Conservation (phyloP, 2,329 filamentous ascomycete species). For the Xylaria arbuscula region DNA sequence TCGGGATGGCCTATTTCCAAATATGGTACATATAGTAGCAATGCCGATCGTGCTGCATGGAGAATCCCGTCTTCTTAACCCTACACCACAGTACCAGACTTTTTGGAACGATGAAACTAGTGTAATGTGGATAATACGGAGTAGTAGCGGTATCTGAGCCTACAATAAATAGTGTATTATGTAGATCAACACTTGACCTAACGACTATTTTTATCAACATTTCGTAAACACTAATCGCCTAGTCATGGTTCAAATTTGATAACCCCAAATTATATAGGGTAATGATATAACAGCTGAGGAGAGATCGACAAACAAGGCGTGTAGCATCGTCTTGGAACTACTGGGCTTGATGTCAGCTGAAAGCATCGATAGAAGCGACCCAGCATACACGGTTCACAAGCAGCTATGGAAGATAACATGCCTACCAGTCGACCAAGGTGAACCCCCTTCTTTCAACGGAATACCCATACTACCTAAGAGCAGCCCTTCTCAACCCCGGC, state of each 20-base stretch:
- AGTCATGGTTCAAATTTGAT: background rate
- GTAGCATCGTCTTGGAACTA: background rate
- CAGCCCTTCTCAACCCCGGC: slow-evolving; percentile 12
- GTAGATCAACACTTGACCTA: background rate
- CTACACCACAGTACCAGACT: slow-evolving; percentile 8
- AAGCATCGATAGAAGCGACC: background rate
- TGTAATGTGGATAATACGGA: background rate
- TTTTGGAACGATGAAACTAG: slow-evolving; percentile 15
- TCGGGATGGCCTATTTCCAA: slow-evolving; percentile 4
- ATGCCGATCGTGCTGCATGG: slow-evolving; percentile 30
- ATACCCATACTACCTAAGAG: background rate
- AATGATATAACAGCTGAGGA: slow-evolving; percentile 13
- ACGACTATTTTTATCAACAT: slow-evolving; percentile 31
- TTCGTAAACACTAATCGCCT: background rate
- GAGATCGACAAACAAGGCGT: slow-evolving; percentile 26
- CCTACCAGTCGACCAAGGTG: too few species aligned
- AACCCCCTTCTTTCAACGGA: background rate
- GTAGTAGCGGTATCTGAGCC: background rate
- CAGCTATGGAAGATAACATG: background rate
- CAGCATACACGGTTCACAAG: background rate
- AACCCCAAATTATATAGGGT: background rate
- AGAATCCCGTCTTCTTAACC: slow-evolving; percentile 29
- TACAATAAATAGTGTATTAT: background rate
- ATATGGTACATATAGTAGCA: slow-evolving; percentile 3
- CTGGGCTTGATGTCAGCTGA: slow-evolving; percentile 5